Evolutionary conservation across 106 monocot genomes (phyloP).

Genomic region (Agapanthus africanus): DNA sequence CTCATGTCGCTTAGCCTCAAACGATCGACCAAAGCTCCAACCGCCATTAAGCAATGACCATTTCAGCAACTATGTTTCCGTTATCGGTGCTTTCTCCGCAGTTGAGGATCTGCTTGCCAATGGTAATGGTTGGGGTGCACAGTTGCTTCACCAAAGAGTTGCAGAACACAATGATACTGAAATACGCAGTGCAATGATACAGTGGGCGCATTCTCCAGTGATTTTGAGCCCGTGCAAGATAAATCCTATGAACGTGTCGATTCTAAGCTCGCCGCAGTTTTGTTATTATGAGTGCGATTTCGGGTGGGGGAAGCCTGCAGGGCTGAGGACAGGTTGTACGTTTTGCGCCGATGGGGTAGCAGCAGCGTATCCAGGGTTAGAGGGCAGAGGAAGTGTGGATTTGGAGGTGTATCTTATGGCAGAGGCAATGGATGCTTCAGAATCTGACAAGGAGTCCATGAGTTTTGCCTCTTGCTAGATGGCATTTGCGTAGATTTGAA

Average conservation of each 20-base stretch:
- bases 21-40: slow-evolving; percentile 39
- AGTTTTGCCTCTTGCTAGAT: not conserved
- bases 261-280: slow-evolving; percentile 38
- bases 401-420: slow-evolving; percentile 41
- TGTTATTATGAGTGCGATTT: slow-evolving; percentile 43
- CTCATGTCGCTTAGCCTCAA: slow-evolving; percentile 19
- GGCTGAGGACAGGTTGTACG: slow-evolving; percentile 22
- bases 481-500: too few species aligned
- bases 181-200: slow-evolving; percentile 14
- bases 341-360: slow-evolving; percentile 42
- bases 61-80: slow-evolving; percentile 52
- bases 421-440: slow-evolving; percentile 24
- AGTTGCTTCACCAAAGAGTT: slow-evolving; percentile 22
- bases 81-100: slow-evolving; percentile 10
- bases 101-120: slow-evolving; percentile 38
- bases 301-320: slow-evolving; percentile 37
- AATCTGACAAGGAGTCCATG: slow-evolving; percentile 31
- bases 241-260: slow-evolving; percentile 6
- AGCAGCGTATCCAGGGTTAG: slow-evolving; percentile 31
- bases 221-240: slow-evolving; percentile 15
- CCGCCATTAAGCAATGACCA: slow-evolving; percentile 38
- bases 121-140: slow-evolving; percentile 46
- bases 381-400: slow-evolving; percentile 41
- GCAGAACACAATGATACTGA: slow-evolving; percentile 23
- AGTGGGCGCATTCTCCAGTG: slow-evolving; percentile 19